Conservation (phyloP, 352 stramenopile genomes). For the Globisporangium echinulatum region DNA sequence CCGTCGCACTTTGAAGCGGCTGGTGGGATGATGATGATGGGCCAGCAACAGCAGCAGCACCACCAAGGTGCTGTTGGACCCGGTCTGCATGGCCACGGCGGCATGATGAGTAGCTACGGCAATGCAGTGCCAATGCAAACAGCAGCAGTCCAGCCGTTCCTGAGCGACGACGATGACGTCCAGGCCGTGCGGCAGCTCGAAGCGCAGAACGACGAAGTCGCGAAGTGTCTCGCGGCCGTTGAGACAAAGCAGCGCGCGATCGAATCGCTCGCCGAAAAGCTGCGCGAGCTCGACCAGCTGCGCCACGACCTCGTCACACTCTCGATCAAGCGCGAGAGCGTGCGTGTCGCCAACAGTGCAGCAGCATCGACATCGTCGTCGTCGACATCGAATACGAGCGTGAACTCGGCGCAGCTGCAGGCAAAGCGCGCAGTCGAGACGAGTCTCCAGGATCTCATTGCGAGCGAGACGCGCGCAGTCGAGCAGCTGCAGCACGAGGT, state of each 20-base stretch:
- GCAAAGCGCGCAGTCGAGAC: slow-evolving; percentile 34
- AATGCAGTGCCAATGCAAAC: slow-evolving; percentile 2
- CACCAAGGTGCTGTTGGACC: slow-evolving; percentile 9
- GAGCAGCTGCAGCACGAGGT: slow-evolving; percentile 52
- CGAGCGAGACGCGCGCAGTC: slow-evolving; percentile 47
- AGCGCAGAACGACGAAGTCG: slow-evolving; percentile 44
- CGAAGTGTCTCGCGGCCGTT: slow-evolving; percentile 32
- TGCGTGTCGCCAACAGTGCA: slow-evolving; percentile 21
- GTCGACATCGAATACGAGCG: slow-evolving; percentile 4
- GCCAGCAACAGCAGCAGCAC: slow-evolving; percentile 13
- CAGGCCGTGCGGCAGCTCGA: slow-evolving; percentile 45
- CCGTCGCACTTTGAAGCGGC: slow-evolving; percentile 16
- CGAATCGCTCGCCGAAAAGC: slow-evolving; percentile 51
- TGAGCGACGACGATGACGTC: slow-evolving; percentile 52
- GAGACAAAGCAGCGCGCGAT: slow-evolving; percentile 60
- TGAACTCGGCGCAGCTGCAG: slow-evolving; percentile 21
- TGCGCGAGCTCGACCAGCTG: slow-evolving; percentile 67
- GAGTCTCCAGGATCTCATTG: slow-evolving; percentile 46
- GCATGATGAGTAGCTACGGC: slow-evolving; percentile 16
- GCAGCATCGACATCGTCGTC: neutral
- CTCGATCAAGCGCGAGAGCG: slow-evolving; percentile 57
- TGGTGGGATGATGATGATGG: slow-evolving; percentile 9
- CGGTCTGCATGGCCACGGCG: slow-evolving; percentile 13
- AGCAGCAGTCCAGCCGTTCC: slow-evolving; percentile 28
- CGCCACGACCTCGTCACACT: slow-evolving; percentile 64